A percentile compares a stretch with the other conserved stretches of the same genome.
These are phyloP conservation scores for Aotearoamyces nothofagi DNA, from an alignment of 2,329 filamentous ascomycete species.

Conservation along the genomic window DNA sequence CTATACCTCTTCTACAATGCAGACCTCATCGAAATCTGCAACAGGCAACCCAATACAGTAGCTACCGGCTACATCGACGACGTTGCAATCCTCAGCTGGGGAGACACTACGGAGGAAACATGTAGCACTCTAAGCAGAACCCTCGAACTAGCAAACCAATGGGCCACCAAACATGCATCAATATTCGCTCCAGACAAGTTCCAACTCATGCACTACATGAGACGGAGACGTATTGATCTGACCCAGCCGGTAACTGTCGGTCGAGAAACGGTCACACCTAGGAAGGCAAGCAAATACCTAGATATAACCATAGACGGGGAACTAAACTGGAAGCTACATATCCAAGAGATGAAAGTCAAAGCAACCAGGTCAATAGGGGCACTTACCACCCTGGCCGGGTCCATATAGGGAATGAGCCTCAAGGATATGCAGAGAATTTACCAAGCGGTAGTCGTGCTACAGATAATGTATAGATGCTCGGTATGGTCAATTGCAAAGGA, in stretches of 20 bases:
- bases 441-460: conserved; percentile 12
- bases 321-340: background rate
- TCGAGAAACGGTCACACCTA: background rate
- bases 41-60: background rate
- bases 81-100: conserved; percentile 1
- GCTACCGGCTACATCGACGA: conserved; percentile 1
- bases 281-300: background rate
- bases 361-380: background rate
- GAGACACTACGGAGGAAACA: conserved; percentile 1
- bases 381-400: background rate
- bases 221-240: background rate
- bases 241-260: background rate
- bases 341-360: background rate
- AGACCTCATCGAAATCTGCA: conserved; percentile 8
- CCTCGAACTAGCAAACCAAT: conserved; percentile 1
- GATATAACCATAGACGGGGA: background rate
- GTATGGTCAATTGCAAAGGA: conserved; percentile 10
- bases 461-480: conserved; percentile 17
- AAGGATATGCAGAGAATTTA: conserved; percentile 13
- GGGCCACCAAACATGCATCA: conserved; percentile 1
- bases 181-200: conserved; percentile 4
- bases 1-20: conserved; percentile 17
- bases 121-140: background rate
- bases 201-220: conserved; percentile 2
- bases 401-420: conserved; percentile 4